Base-by-base conservation (phyloP, 495 filamentous ascomycete genomes). In the Neurospora cerealis region DNA sequence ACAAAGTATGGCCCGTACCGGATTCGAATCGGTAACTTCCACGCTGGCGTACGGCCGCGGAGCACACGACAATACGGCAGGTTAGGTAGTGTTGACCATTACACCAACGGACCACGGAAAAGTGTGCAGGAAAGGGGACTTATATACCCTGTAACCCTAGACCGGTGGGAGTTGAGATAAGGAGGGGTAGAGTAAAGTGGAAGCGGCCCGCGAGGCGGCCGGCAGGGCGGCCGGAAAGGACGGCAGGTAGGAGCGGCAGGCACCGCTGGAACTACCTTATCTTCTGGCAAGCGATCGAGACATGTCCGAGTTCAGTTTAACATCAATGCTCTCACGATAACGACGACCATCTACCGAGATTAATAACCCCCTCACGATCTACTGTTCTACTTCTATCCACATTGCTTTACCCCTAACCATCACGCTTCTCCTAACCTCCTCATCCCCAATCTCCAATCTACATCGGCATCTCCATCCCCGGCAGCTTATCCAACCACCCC, bases 401-500 rank as follows among this genome's bases (percentile, higher is more conserved):
- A n/a, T n/a, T n/a, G n/a, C n/a, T n/a, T n/a, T n/a, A n/a, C n/a
- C n/a, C n/a, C n/a, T n/a, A n/a, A n/a, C n/a, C n/a, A n/a, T n/a
- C n/a, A n/a, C n/a, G n/a, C n/a, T n/a, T n/a, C n/a, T n/a, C n/a
- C n/a, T n/a, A n/a, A n/a, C n/a, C n/a, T n/a, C n/a, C n/a, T n/a
- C n/a, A n/a, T n/a, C n/a, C n/a, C n/a, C n/a, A n/a, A n/a, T n/a
- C n/a, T n/a, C n/a, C n/a, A n/a, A n/a, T n/a, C 44, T 21, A 48
- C n/a, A 48, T 48, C n/a, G 44, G n/a, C 70, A 71, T 71, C 38
- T 71, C 70, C 40, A 71, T 71, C 32, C 70, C 70, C 70, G 70
- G 70, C 21, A 71, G 32, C 19, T 4, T 37, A 2, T 71, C 70
- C 34, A 46, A 32, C 70, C 84, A 87, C 72, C 85, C 83, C 40